Conservation (phyloP, 257 asterid species). For the Thymus quinquecostatus region DNA sequence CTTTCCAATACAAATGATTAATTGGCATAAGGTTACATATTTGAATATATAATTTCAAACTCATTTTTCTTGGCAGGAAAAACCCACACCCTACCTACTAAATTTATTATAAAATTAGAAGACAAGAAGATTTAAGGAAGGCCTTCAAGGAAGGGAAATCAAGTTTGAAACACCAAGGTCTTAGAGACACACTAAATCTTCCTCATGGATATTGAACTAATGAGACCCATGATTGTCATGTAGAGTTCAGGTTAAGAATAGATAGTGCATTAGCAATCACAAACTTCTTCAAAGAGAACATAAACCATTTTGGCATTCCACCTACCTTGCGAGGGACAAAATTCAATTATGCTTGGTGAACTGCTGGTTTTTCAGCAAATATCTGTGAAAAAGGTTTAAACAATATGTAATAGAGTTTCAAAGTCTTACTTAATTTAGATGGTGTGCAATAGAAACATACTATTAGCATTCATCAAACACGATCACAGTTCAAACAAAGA, state of each 20-base stretch:
- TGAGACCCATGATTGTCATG: background rate
- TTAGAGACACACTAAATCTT: no score
- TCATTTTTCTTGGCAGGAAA: constrained; percentile 11
- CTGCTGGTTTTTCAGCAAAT: constrained; percentile 99
- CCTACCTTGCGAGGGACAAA: constrained; percentile 89
- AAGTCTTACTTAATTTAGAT: constrained; percentile 3
- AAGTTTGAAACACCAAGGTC: no score
- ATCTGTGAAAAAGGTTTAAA: constrained; percentile 52
- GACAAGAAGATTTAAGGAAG: background rate
- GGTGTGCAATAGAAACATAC: constrained; percentile 18
- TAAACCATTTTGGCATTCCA: constrained; percentile 14
- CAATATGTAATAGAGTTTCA: background rate
- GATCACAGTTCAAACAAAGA: constrained; percentile 18
- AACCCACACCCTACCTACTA: constrained; percentile 16
- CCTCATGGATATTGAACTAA: no score
- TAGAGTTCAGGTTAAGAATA: background rate
- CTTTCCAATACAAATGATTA: constrained; percentile 6
- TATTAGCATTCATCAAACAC: constrained; percentile 21
- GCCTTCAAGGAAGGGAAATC: no score
- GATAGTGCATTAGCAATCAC: constrained; percentile 3
- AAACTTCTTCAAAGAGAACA: constrained; percentile 18
- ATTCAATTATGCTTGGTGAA: constrained; percentile 89
- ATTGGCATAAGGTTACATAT: background rate
- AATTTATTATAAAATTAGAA: constrained; percentile 17
- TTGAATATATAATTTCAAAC: constrained; percentile 4